phyloP scores from a whole-genome alignment of 495 filamentous ascomycete genomes.

The Peziza echinospora region DNA sequence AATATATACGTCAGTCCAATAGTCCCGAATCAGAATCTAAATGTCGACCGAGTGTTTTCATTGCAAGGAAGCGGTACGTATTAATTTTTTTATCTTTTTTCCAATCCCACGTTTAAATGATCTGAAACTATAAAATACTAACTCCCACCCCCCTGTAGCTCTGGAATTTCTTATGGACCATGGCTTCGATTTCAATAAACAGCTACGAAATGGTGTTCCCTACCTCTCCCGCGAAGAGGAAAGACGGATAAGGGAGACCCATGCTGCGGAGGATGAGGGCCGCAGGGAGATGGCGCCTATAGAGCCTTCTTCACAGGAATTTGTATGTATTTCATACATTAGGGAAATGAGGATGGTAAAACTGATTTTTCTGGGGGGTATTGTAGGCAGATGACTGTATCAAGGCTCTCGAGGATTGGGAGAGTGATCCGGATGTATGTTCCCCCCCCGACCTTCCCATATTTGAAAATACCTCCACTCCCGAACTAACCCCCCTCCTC shows the following conservation, averaged over 20 bases:
- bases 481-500: constrained; percentile 1
- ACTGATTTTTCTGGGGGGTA: neutral
- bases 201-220: constrained; percentile 37
- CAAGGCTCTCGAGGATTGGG: constrained; percentile 24
- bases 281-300: constrained; percentile 29
- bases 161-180: neutral
- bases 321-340: constrained; percentile 18
- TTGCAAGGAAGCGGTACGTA: neutral
- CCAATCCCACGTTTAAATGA: no score
- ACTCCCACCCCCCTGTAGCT: neutral
- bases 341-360: neutral
- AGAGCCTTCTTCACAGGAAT: constrained; percentile 31
- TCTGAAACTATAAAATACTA: no score
- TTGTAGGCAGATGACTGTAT: constrained; percentile 28
- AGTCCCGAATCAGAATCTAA: neutral
- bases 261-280: constrained; percentile 20
- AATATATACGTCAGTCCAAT: neutral
- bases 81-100: neutral
- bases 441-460: no score
- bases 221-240: constrained; percentile 53
- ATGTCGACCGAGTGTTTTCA: neutral
- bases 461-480: no score
- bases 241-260: constrained; percentile 16
- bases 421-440: constrained; percentile 22
- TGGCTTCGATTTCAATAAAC: constrained; percentile 26